These are phyloP conservation scores for Cystobasidium slooffiae DNA, from an alignment of 1,284 basidiomycete genomes.

Conservation along the genomic window DNA sequence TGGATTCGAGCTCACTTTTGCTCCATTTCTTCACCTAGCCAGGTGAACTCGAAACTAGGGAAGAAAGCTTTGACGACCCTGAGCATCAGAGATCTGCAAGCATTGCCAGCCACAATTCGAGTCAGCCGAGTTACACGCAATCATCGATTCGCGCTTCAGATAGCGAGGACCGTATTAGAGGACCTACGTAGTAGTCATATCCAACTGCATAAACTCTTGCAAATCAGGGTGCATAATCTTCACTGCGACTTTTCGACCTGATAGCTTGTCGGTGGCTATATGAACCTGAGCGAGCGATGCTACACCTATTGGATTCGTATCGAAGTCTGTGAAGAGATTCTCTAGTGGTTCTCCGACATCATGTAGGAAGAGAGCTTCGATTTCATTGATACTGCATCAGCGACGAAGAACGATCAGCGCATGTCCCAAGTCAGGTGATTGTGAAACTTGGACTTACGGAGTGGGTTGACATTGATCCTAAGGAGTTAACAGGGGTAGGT, in stretches of 20 bases:
- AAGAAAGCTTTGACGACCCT: constrained; percentile 84
- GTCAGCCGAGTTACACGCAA: not conserved
- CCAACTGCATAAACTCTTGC: constrained; percentile 89
- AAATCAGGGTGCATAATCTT: constrained; percentile 97
- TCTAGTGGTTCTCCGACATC: constrained; percentile 66
- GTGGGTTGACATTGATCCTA: constrained; percentile 71
- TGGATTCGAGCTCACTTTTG: constrained; percentile 56
- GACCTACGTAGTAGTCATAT: constrained; percentile 63
- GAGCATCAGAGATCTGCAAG: constrained; percentile 55
- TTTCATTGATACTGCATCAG: constrained; percentile 62
- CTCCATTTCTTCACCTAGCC: constrained; percentile 92
- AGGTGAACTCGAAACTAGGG: constrained; percentile 87
- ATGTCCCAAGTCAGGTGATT: not conserved
- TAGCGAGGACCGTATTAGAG: not conserved
- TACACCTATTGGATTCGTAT: constrained; percentile 88
- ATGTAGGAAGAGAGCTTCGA: constrained; percentile 70
- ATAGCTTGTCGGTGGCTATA: constrained; percentile 72
- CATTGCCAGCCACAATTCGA: not conserved
- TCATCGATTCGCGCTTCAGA: not conserved
- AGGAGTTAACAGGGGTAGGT: not conserved
- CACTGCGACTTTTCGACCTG: constrained; percentile 81
- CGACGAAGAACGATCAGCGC: not conserved
- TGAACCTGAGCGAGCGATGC: constrained; percentile 95
- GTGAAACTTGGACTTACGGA: constrained; percentile 52
- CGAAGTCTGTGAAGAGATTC: constrained; percentile 70